A percentile compares a stretch with the other conserved stretches of the same genome.
Evolutionary conservation across 352 stramenopile species (phyloP).

Genomic region (Phytophthora litchii): DNA sequence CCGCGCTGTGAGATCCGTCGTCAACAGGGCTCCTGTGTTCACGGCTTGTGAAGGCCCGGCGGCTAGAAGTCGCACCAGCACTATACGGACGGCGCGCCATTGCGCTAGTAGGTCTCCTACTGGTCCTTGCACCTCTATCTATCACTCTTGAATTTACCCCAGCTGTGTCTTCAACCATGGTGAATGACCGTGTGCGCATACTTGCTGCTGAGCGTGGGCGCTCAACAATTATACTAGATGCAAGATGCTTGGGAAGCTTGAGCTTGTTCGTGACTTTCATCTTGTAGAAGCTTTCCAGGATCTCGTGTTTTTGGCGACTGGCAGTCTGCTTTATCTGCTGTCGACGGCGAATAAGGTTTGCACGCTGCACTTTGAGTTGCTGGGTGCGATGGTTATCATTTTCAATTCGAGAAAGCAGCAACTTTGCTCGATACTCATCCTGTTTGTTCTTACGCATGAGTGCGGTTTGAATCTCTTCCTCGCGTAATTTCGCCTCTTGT

Average conservation of each 20-base stretch:
- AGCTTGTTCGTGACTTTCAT: conserved; percentile 87
- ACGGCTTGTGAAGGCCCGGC: conserved; percentile 23
- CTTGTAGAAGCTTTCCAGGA: conserved; percentile 82
- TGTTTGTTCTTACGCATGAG: conserved; percentile 64
- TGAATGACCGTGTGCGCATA: conserved; percentile 43
- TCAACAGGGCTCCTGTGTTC: conserved; percentile 11
- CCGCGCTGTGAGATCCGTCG: conserved; percentile 22
- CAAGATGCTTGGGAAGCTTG: conserved; percentile 60
- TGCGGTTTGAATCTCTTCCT: conserved; percentile 78
- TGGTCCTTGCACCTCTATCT: conserved; percentile 3
- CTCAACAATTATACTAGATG: conserved; percentile 25
- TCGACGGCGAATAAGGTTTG: conserved; percentile 55
- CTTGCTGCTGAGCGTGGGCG: conserved; percentile 45
- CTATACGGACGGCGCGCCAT: conserved; percentile 29
- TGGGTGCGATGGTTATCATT: conserved; percentile 62
- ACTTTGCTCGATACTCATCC: conserved; percentile 61
- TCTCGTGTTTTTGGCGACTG: conserved; percentile 65
- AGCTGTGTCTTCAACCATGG: conserved; percentile 11
- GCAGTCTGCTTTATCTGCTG: conserved; percentile 74
- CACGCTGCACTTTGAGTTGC: conserved; percentile 62
- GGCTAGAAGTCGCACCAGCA: conserved; percentile 10
- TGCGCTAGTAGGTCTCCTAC: conserved; percentile 41
- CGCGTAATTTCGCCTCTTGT: conserved; percentile 75
- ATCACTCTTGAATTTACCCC: conserved; percentile 1
- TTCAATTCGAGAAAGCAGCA: conserved; percentile 69